Evolutionary conservation across 805 yeast species (phyloP).

Genomic region (Cyberlindnera maritima): DNA sequence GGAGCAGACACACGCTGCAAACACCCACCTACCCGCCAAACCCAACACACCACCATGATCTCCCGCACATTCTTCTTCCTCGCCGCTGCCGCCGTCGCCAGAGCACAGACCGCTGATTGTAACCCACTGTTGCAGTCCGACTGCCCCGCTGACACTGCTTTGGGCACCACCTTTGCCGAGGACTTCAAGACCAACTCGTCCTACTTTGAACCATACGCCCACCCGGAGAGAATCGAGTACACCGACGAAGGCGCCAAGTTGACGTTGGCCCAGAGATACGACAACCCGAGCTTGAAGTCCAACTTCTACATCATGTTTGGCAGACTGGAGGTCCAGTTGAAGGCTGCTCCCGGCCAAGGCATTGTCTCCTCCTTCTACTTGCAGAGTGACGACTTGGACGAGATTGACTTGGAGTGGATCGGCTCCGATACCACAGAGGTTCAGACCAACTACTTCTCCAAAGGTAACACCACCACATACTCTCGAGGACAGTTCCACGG

Average conservation of each 20-base stretch:
- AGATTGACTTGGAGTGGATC: slow-evolving; percentile 84
- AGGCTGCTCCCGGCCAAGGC: slow-evolving; percentile 78
- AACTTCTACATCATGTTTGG: slow-evolving; percentile 89
- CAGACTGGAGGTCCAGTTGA: slow-evolving; percentile 64
- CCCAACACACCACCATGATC: neutral
- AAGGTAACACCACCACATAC: slow-evolving; percentile 74
- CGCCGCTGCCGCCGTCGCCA: slow-evolving; percentile 6
- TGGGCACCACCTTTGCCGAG: slow-evolving; percentile 52
- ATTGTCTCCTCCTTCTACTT: slow-evolving; percentile 77
- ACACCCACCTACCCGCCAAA: no score
- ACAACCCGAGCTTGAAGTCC: slow-evolving; percentile 77
- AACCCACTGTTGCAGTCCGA: slow-evolving; percentile 39
- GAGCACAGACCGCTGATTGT: slow-evolving; percentile 32
- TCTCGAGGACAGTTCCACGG: slow-evolving; percentile 76
- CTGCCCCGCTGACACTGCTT: slow-evolving; percentile 56
- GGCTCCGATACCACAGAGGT: slow-evolving; percentile 76
- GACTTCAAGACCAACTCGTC: slow-evolving; percentile 48
- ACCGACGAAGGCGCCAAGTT: slow-evolving; percentile 59
- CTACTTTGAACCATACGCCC: slow-evolving; percentile 40
- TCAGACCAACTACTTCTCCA: slow-evolving; percentile 77
- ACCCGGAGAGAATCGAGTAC: slow-evolving; percentile 44
- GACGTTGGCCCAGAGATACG: slow-evolving; percentile 58
- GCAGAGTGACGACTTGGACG: slow-evolving; percentile 84
- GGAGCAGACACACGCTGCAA: no score
- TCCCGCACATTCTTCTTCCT: neutral